Evolutionary conservation across 345 rosid species (phyloP), one percentile per base, ranked within the genome.

Genomic region (Iberis pinnata): DNA sequence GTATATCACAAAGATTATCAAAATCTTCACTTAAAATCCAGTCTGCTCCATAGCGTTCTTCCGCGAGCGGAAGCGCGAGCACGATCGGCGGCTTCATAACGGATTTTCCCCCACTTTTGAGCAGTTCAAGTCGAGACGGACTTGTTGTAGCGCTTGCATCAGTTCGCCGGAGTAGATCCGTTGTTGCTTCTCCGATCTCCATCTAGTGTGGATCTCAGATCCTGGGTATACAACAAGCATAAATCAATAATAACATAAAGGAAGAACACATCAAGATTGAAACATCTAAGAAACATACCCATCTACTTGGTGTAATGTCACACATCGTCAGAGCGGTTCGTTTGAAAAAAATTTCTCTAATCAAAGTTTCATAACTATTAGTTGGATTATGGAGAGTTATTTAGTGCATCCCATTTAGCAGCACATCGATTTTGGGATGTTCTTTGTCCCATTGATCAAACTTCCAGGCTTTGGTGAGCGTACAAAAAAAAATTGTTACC

Each of bases 71-170:
- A n/a, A n/a, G n/a, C n/a, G n/a, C n/a, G n/a, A n/a, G n/a, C n/a
- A n/a, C n/a, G n/a, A n/a, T n/a, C n/a, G n/a, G 97, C 99, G 6
- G 94, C 94, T 71, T 86, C 95, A 1, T 95, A 74, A 93, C 90
- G 42, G 87, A 82, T 15, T 81, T 71, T 6, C 95, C 84, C 2
- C 73, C n/a, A 76, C 47, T 69, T 80, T 41, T 55, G 90, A 83
- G 25, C 85, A 82, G 14, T 81, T 71, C 68, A 82, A 3, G 86
- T 19, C 50, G 43, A 60, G 70, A 15, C 66, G 68, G 75, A 82
- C 81, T 10, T 81, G 82, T 42, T 71, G 75, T 33, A 93, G 53
- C 47, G 95, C 97, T 20, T 74, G 85, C 53, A 83, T 56, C 58
- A 93, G 86, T 50, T 79, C 86, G 3, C 83, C 65, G 6, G 97